Percentiles rank a stretch among this genome's conserved stretches.
phyloP scores from a whole-genome alignment of 2,329 filamentous ascomycete species.

The Claviceps fusiformis region DNA sequence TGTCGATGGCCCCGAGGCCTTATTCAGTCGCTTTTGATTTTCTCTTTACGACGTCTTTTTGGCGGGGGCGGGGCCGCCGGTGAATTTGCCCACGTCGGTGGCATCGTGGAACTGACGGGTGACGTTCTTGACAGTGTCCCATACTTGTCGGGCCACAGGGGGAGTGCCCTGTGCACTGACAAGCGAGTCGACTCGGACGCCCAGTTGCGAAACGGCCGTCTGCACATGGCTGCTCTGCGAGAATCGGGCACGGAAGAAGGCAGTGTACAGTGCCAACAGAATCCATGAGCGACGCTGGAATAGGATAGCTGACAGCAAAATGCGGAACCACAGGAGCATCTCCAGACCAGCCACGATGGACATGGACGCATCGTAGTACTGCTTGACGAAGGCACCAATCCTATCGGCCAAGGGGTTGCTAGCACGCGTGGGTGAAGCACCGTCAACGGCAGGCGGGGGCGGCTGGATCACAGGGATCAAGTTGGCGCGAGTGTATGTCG shows the following conservation, averaged over 20 bases:
- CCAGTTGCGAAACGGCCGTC: slow-evolving; percentile 58
- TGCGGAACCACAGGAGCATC: slow-evolving; percentile 72
- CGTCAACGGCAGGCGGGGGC: slow-evolving; percentile 40
- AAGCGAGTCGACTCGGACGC: slow-evolving; percentile 64
- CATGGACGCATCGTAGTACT: slow-evolving; percentile 96
- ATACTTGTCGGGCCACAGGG: slow-evolving; percentile 62
- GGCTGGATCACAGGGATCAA: slow-evolving; percentile 77
- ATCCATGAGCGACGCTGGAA: slow-evolving; percentile 91
- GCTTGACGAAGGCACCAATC: slow-evolving; percentile 90
- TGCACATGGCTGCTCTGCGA: slow-evolving; percentile 90
- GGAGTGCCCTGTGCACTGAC: slow-evolving; percentile 79
- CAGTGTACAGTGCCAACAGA: slow-evolving; percentile 70
- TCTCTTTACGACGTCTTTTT: slow-evolving; percentile 31
- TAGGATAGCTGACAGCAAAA: slow-evolving; percentile 66
- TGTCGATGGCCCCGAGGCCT: background rate
- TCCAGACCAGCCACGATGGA: slow-evolving; percentile 80
- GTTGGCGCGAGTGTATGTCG: slow-evolving; percentile 89
- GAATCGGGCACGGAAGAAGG: slow-evolving; percentile 83
- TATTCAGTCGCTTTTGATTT: background rate
- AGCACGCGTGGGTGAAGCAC: slow-evolving; percentile 39
- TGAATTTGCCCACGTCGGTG: slow-evolving; percentile 67
- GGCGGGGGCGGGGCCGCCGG: slow-evolving; percentile 40
- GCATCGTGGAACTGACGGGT: slow-evolving; percentile 62
- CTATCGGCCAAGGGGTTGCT: slow-evolving; percentile 57
- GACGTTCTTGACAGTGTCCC: slow-evolving; percentile 64